Percentiles rank a stretch among this genome's conserved stretches.
Conservation (phyloP, 2,329 filamentous ascomycete species). For the Dichotomopilus funicola region DNA sequence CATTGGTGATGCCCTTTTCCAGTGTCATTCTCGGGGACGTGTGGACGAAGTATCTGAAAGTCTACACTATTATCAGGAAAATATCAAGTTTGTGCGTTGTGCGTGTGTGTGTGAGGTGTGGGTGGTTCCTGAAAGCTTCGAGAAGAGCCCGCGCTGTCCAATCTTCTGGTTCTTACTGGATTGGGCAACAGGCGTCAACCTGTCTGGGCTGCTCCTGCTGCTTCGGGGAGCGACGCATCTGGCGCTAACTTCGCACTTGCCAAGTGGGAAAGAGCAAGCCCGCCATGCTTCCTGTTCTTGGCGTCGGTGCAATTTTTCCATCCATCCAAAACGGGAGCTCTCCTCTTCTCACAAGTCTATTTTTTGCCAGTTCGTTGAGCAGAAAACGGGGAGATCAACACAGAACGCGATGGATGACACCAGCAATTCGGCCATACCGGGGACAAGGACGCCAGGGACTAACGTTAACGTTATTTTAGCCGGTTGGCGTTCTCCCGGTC, state of each 20-base stretch:
- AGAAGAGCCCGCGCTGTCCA: not conserved
- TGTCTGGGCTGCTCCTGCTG: not conserved
- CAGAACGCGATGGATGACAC: no score
- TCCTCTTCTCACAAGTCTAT: not conserved
- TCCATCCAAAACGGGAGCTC: not conserved
- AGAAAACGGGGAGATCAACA: not conserved
- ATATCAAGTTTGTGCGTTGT: not conserved
- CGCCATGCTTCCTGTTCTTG: not conserved
- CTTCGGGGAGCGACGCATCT: not conserved
- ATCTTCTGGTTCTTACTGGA: not conserved
- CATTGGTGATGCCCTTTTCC: no score
- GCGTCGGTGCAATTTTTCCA: not conserved
- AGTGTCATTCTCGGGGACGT: no score
- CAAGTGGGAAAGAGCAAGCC: not conserved
- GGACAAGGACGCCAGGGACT: no score
- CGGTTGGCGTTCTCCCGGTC: no score
- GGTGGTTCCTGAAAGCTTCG: not conserved
- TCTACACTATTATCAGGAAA: not conserved
- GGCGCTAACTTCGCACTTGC: not conserved
- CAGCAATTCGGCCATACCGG: no score
- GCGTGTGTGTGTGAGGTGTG: not conserved
- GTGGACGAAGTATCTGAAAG: not conserved
- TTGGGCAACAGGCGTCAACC: not conserved
- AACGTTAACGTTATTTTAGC: no score
- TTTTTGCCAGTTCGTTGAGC: not conserved